Percentiles rank a stretch among this genome's conserved stretches.
Evolutionary conservation across 768 basidiomycete species (phyloP).

Genomic region (Tephrocybe sp.): DNA sequence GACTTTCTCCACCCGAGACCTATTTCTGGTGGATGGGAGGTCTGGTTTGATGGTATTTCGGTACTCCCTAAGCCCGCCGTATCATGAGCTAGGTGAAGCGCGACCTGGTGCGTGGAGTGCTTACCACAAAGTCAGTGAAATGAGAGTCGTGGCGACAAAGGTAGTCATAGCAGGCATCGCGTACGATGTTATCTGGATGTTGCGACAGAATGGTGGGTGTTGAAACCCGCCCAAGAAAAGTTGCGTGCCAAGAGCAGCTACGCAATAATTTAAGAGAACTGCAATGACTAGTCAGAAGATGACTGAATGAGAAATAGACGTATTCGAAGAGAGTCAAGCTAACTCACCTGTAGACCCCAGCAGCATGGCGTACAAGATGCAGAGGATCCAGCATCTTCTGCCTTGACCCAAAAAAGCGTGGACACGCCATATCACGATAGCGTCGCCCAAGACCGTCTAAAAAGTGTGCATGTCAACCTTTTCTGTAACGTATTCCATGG

Average conservation of each 20-base stretch:
- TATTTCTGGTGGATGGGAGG: background rate
- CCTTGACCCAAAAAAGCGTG: constrained; percentile 5
- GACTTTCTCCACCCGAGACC: constrained; percentile 5
- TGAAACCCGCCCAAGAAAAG: constrained; percentile 10
- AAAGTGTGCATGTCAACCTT: background rate
- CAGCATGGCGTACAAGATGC: background rate
- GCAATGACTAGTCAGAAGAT: background rate
- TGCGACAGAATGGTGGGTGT: constrained; percentile 3
- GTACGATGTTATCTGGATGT: constrained; percentile 13
- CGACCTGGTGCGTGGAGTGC: background rate
- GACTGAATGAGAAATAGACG: background rate
- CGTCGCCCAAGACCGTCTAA: constrained; percentile 11
- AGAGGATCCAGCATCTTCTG: constrained; percentile 6
- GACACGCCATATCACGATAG: constrained; percentile 9
- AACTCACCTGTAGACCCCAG: constrained; percentile 1
- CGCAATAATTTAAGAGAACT: constrained; percentile 8
- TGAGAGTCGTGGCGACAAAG: constrained; percentile 7
- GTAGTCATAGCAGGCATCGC: constrained; percentile 11
- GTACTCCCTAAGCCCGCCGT: constrained; percentile 1
- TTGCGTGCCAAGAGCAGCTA: constrained; percentile 3
- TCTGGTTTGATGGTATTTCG: background rate
- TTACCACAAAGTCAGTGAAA: constrained; percentile 7
- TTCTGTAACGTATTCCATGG: background rate
- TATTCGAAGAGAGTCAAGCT: background rate
- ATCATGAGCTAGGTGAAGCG: background rate